phyloP scores from a whole-genome alignment of 176 grass and related monocot genomes.

The Oryza rufipogon region DNA sequence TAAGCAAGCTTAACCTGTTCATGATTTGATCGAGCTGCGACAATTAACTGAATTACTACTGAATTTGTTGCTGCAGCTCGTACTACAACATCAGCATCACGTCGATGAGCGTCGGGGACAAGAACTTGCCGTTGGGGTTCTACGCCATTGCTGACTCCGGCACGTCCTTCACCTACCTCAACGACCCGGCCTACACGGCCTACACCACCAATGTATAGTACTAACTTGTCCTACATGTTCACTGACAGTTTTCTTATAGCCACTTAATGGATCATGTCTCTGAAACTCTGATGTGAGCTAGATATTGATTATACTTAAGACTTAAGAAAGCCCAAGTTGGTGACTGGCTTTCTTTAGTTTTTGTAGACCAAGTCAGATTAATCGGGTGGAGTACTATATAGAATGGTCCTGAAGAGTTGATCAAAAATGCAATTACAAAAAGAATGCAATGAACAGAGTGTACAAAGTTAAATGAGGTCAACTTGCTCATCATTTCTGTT shows the following conservation, averaged over 20 bases:
- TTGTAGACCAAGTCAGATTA: not conserved
- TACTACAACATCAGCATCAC: constrained; percentile 75
- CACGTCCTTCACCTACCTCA: constrained; percentile 65
- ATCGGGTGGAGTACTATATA: not conserved
- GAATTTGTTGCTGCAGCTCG: constrained; percentile 34
- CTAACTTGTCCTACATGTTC: not conserved
- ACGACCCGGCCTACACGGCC: constrained; percentile 50
- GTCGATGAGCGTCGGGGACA: constrained; percentile 27
- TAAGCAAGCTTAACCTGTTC: not conserved
- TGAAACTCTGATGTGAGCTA: not conserved
- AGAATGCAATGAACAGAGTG: not conserved
- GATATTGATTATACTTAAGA: not conserved
- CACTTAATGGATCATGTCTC: not conserved
- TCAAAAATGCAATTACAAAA: not conserved
- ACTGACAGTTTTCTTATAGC: too few relatives aligned
- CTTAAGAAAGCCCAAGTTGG: not conserved
- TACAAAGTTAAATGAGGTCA: not conserved
- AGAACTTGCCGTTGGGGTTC: constrained; percentile 33
- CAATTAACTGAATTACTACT: not conserved
- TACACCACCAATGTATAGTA: constrained; percentile 48
- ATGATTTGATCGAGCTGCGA: not conserved
- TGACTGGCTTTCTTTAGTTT: not conserved
- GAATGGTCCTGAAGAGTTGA: not conserved
- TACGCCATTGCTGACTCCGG: constrained; percentile 74
- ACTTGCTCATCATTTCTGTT: not conserved